Conservation (phyloP, 2,329 filamentous ascomycete species). For the Aspergillus nomiae region DNA sequence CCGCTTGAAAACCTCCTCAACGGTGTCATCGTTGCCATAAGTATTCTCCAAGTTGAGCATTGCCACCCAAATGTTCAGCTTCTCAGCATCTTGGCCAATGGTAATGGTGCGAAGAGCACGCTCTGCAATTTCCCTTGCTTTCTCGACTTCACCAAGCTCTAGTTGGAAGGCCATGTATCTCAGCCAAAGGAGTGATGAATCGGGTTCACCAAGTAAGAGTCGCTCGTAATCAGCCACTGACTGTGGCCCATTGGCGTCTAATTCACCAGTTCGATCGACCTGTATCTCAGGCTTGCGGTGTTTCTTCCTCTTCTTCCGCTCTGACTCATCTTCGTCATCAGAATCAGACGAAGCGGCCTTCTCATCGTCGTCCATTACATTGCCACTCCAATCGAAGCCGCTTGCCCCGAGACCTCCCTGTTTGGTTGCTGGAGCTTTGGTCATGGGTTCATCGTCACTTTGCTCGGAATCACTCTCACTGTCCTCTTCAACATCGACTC, state of each 20-base stretch:
- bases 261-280: constrained; percentile 86
- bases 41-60: constrained; percentile 91
- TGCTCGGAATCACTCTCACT: constrained; percentile 50
- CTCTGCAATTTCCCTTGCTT: constrained; percentile 85
- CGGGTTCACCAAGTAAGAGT: constrained; percentile 84
- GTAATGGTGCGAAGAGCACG: constrained; percentile 89
- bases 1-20: constrained; percentile 85
- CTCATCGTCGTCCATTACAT: constrained; percentile 58
- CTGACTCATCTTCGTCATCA: constrained; percentile 45
- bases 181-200: constrained; percentile 93
- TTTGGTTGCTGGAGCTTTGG: constrained; percentile 40
- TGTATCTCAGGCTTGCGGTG: constrained; percentile 74
- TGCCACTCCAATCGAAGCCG: constrained; percentile 86
- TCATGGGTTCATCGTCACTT: constrained; percentile 46
- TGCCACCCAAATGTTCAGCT: constrained; percentile 93
- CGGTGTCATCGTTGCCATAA: constrained; percentile 78
- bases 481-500: constrained; percentile 47
- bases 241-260: constrained; percentile 85
- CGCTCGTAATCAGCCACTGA: constrained; percentile 92
- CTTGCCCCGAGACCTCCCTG: constrained; percentile 65
- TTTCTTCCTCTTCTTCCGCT: constrained; percentile 69
- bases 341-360: constrained; percentile 51
- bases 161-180: constrained; percentile 99
- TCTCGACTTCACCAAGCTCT: constrained; percentile 83
- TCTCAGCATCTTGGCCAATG: constrained; percentile 86